phyloP scores from a whole-genome alignment of 2,329 filamentous ascomycete species.

The Microdochium paspali region DNA sequence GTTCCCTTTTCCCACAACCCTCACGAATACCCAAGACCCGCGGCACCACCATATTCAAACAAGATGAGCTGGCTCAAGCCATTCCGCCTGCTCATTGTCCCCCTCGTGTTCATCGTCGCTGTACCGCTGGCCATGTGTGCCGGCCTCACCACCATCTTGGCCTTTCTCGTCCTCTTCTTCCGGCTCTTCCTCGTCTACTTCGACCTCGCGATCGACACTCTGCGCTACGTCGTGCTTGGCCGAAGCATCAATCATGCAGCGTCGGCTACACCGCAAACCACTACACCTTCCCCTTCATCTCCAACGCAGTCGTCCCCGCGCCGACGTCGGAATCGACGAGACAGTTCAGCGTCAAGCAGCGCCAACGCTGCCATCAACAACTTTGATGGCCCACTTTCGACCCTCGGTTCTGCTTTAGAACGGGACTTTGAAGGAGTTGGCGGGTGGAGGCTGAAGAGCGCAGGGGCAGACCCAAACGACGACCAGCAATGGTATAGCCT shows the following conservation, averaged over 20 bases:
- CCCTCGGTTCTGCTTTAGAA: constrained; percentile 26
- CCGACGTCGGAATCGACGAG: constrained; percentile 3
- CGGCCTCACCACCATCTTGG: constrained; percentile 51
- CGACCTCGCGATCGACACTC: constrained; percentile 48
- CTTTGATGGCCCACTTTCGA: constrained; percentile 10
- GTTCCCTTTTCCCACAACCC: not conserved
- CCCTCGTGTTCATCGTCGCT: constrained; percentile 53
- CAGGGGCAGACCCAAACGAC: constrained; percentile 14
- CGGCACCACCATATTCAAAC: too few species aligned
- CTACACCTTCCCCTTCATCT: constrained; percentile 1
- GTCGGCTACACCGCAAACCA: constrained; percentile 6
- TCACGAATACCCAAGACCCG: not conserved
- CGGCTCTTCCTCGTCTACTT: constrained; percentile 54
- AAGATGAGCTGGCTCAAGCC: constrained; percentile 45
- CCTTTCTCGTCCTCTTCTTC: constrained; percentile 51
- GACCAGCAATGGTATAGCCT: constrained; percentile 26
- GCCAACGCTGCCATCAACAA: constrained; percentile 28
- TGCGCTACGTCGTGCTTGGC: constrained; percentile 44
- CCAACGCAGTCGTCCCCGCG: constrained; percentile 1
- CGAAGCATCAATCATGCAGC: constrained; percentile 20
- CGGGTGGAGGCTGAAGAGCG: constrained; percentile 38
- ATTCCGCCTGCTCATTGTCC: constrained; percentile 46
- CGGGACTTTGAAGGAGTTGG: constrained; percentile 52
- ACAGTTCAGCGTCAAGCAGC: constrained; percentile 1
- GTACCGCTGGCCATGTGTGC: constrained; percentile 55